Evolutionary conservation across 2,329 filamentous ascomycete species (phyloP).

Genomic region (Penicillium sp.): DNA sequence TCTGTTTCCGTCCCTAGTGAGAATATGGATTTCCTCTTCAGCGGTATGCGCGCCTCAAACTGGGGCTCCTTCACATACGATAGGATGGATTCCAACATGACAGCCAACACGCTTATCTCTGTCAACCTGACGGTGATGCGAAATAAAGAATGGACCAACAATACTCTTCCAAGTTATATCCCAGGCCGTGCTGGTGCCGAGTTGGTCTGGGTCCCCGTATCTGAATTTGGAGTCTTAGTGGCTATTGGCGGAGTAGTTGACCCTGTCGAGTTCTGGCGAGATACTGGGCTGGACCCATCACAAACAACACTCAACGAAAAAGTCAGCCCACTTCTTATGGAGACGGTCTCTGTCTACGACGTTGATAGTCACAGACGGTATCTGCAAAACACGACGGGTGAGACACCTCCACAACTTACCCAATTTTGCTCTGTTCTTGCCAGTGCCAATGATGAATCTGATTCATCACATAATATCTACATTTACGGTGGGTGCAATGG

Average conservation of each 20-base stretch:
- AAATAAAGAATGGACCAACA: slow-evolving; percentile 57
- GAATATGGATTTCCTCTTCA: slow-evolving; percentile 70
- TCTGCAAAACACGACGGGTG: slow-evolving; percentile 42
- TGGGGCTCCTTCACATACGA: slow-evolving; percentile 51
- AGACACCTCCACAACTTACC: slow-evolving; percentile 33
- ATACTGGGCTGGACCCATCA: slow-evolving; percentile 4
- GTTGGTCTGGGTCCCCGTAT: slow-evolving; percentile 59
- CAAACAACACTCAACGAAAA: slow-evolving; percentile 3
- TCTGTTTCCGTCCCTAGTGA: slow-evolving; percentile 66
- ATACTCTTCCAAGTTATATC: slow-evolving; percentile 51
- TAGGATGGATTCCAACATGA: slow-evolving; percentile 32
- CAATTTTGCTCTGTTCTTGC: slow-evolving; percentile 45
- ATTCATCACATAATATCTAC: slow-evolving; percentile 48
- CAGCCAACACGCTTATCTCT: slow-evolving; percentile 59
- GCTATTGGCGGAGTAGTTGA: slow-evolving; percentile 39
- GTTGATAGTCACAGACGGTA: slow-evolving; percentile 37
- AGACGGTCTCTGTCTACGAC: slow-evolving; percentile 39
- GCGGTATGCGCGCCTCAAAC: slow-evolving; percentile 55
- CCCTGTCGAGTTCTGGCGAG: slow-evolving; percentile 19
- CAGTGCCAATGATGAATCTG: slow-evolving; percentile 35
- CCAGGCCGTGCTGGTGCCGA: slow-evolving; percentile 61
- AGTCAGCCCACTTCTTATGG: slow-evolving; percentile 37
- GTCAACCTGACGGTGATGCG: slow-evolving; percentile 58
- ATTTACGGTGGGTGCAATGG: slow-evolving; percentile 50
- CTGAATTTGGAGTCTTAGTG: slow-evolving; percentile 36